These are phyloP conservation scores for Lagenidium sp. DNA, from an alignment of 352 stramenopile species.

Conservation along the genomic window DNA sequence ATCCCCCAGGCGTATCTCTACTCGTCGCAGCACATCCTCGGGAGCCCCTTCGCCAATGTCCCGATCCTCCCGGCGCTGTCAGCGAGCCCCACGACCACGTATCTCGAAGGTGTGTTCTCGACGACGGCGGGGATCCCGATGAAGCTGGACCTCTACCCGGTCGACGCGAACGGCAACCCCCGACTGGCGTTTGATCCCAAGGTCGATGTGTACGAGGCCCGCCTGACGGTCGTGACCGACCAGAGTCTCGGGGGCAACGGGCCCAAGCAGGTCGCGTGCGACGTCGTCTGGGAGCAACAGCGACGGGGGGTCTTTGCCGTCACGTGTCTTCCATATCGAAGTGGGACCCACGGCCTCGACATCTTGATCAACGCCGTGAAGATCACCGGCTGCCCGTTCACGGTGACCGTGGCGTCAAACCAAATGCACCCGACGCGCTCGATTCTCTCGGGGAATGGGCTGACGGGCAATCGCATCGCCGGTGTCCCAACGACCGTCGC, in stretches of 20 bases:
- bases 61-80: constrained; percentile 19
- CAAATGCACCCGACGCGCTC: constrained; percentile 27
- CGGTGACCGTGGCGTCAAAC: constrained; percentile 28
- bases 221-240: constrained; percentile 25
- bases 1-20: constrained; percentile 33
- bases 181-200: constrained; percentile 10
- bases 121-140: constrained; percentile 23
- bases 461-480: constrained; percentile 34
- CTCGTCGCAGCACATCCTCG: constrained; percentile 34
- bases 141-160: constrained; percentile 28
- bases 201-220: constrained; percentile 25
- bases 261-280: constrained; percentile 18
- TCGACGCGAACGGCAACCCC: constrained; percentile 37
- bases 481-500: constrained; percentile 26
- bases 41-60: constrained; percentile 41
- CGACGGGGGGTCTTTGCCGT: constrained; percentile 3
- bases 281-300: constrained; percentile 1
- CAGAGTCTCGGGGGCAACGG: constrained; percentile 38
- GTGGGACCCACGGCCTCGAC: constrained; percentile 42
- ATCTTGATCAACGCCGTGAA: constrained; percentile 29
- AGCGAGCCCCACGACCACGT: constrained; percentile 14
- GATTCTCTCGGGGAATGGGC: constrained; percentile 33
- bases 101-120: constrained; percentile 17
- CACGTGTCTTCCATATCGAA: constrained; percentile 23
- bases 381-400: constrained; percentile 31